These are phyloP conservation scores for baker's yeast (Saccharomyces cerevisiae) DNA, from an alignment of 805 yeast genomes.

Conservation along the genomic window DNA sequence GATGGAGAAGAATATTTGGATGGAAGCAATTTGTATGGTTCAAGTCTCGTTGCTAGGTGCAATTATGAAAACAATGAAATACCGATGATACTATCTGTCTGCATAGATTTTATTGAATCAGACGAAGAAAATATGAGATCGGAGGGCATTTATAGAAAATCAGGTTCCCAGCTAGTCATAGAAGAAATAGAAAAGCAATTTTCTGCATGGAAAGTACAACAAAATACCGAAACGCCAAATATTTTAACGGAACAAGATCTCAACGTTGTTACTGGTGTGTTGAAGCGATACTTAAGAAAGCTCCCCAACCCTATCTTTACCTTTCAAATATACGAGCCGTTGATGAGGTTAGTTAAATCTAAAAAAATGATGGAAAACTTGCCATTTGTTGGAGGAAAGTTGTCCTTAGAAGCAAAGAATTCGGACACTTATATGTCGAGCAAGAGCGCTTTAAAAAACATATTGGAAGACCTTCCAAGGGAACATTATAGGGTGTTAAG, in stretches of 20 bases:
- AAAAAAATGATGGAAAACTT: conserved; percentile 13
- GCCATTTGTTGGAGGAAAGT: conserved; percentile 6
- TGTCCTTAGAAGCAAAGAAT: conserved; percentile 9
- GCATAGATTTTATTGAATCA: conserved; percentile 68
- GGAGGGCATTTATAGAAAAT: conserved; percentile 87
- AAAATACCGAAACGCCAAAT: background rate
- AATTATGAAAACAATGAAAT: conserved; percentile 50
- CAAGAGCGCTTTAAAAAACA: conserved; percentile 26
- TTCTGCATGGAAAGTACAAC: conserved; percentile 3
- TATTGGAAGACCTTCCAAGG: conserved; percentile 45
- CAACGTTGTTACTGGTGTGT: conserved; percentile 76
- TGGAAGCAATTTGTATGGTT: conserved; percentile 16
- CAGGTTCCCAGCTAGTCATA: conserved; percentile 64
- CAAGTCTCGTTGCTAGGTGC: conserved; percentile 57
- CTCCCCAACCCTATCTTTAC: conserved; percentile 84
- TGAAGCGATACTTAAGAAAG: conserved; percentile 78
- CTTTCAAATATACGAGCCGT: conserved; percentile 56
- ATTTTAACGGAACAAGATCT: conserved; percentile 54
- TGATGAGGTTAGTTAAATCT: conserved; percentile 44
- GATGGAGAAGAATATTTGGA: conserved; percentile 1
- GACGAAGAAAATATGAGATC: conserved; percentile 51
- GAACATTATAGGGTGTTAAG: conserved; percentile 57
- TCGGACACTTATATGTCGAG: conserved; percentile 6
- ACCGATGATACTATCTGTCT: conserved; percentile 64
- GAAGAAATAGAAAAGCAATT: conserved; percentile 25